Base-by-base conservation (phyloP, 2,329 filamentous ascomycete species). In the Fusarium longipes region DNA sequence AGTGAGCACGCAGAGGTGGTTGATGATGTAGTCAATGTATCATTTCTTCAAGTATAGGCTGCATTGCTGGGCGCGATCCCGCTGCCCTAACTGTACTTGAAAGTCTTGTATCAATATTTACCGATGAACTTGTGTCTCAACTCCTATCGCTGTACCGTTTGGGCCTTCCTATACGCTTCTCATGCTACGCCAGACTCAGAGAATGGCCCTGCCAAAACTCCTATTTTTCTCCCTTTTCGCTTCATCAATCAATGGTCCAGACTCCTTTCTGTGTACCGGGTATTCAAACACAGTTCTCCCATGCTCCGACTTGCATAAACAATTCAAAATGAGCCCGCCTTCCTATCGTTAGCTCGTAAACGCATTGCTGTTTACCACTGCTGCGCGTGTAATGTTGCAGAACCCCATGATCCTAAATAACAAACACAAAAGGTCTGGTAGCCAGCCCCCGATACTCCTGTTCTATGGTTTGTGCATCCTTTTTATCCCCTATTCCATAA, bases 381-480 rank as follows among this genome's bases (percentile, higher is more conserved):
- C 36, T 61, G 60, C 48, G 35, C 39, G 20, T 27, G 59, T 43
- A 35, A 44, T 65, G 53, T 52, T 65, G 45, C 49, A 44, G 20
- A 60, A 39, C 30, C 52, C 50, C 33, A 35, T 51, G 40, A 33
- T 49, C 50, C 17, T 35, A 32, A 59, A 42, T 48, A 60, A 65
- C 43, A 49, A 68, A 59, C 49, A 38, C 57, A 65, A 42, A 48
- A 60, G 59, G 59, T 57, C 32, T 56, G 59, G 38, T 36, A 54
- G 62, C 65, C 48, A 43, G 39, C 27, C 24, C 36, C 60, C 47
- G 36, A 32, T 68, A 68, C 65, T 68, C 65, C 65, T 68, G 11
- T 66, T 68, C 65, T 68, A 68, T 68, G 45, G 60, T 50, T 50
- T 62, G 38, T 62, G 56, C 43, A 66, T 62, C 60, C 38, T 50